Evolutionary conservation across 768 basidiomycete species (phyloP).

Genomic region (Artomyces pyxidatus): DNA sequence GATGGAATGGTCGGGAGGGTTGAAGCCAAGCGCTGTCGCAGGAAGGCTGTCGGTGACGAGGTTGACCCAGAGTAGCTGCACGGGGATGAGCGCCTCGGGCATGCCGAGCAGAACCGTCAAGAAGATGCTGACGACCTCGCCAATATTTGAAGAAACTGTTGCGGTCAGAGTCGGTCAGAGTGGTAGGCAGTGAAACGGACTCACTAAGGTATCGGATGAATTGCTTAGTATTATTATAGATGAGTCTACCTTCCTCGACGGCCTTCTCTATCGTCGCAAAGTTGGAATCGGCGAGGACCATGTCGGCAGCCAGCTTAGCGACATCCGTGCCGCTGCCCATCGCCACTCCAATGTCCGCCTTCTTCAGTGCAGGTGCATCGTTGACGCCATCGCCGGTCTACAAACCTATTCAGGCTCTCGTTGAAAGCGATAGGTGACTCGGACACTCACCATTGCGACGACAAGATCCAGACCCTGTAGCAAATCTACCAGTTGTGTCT

Average conservation of each 20-base stretch:
- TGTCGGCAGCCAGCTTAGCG: conserved; percentile 94
- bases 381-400: conserved; percentile 98
- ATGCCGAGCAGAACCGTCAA: conserved; percentile 94
- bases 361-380: conserved; percentile 94
- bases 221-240: conserved; percentile 99
- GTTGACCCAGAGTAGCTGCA: conserved; percentile 98
- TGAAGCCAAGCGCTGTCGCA: conserved; percentile 96
- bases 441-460: conserved; percentile 79
- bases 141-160: conserved; percentile 89
- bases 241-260: conserved; percentile 94
- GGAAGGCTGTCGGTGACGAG: conserved; percentile 95
- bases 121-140: conserved; percentile 96
- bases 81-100: conserved; percentile 98
- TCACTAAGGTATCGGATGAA: conserved; percentile 97
- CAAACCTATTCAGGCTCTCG: conserved; percentile 8
- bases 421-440: conserved; percentile 10
- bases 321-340: conserved; percentile 99
- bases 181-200: conserved; percentile 22
- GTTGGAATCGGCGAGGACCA: conserved; percentile 96
- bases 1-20: conserved; percentile 93
- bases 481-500: conserved; percentile 89
- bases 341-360: conserved; percentile 95
- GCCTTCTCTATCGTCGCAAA: conserved; percentile 96
- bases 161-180: conserved; percentile 6
- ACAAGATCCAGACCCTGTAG: conserved; percentile 87